Evolutionary conservation across 305 asterid genomes (phyloP).

Genomic region (Andrographis paniculata): DNA sequence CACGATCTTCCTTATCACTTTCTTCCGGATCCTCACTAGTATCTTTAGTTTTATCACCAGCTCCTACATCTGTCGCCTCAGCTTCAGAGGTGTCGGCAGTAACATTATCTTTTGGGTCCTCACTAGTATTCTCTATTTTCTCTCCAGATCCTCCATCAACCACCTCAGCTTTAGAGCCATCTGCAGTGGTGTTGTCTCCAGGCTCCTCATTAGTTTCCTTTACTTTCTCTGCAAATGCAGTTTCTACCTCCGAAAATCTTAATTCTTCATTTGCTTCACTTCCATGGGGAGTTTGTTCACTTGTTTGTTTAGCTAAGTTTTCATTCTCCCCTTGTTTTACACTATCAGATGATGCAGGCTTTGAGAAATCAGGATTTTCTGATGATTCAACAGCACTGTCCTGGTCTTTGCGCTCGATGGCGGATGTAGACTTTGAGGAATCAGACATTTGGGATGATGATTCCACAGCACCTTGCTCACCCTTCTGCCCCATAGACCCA

Average conservation of each 20-base stretch:
- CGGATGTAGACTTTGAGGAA: slow-evolving; percentile 23
- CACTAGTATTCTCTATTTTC: slow-evolving; percentile 23
- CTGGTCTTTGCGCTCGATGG: slow-evolving; percentile 16
- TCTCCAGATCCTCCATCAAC: slow-evolving; percentile 24
- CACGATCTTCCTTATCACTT: slow-evolving; percentile 16
- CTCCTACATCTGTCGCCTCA: slow-evolving; percentile 23
- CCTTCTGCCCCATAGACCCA: slow-evolving; percentile 63
- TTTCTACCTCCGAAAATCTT: slow-evolving; percentile 18
- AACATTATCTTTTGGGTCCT: slow-evolving; percentile 26
- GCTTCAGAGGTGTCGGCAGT: slow-evolving; percentile 26
- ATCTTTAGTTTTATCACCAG: slow-evolving; percentile 25
- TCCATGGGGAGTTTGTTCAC: slow-evolving; percentile 21
- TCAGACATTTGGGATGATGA: slow-evolving; percentile 28
- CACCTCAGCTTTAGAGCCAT: slow-evolving; percentile 27
- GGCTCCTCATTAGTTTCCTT: slow-evolving; percentile 24
- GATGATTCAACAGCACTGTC: slow-evolving; percentile 28
- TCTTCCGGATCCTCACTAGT: slow-evolving; percentile 27
- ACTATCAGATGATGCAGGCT: slow-evolving; percentile 24
- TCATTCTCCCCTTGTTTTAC: slow-evolving; percentile 23
- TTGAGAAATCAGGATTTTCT: slow-evolving; percentile 27
- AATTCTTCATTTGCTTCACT: slow-evolving; percentile 29
- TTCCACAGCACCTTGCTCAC: slow-evolving; percentile 29
- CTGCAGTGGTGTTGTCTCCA: slow-evolving; percentile 22
- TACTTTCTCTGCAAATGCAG: slow-evolving; percentile 27
- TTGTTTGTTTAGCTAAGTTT: slow-evolving; percentile 19